Evolutionary conservation across 805 yeast species (phyloP), one percentile per base, ranked within the genome.

Genomic region (Wickerhamomyces queroliae): DNA sequence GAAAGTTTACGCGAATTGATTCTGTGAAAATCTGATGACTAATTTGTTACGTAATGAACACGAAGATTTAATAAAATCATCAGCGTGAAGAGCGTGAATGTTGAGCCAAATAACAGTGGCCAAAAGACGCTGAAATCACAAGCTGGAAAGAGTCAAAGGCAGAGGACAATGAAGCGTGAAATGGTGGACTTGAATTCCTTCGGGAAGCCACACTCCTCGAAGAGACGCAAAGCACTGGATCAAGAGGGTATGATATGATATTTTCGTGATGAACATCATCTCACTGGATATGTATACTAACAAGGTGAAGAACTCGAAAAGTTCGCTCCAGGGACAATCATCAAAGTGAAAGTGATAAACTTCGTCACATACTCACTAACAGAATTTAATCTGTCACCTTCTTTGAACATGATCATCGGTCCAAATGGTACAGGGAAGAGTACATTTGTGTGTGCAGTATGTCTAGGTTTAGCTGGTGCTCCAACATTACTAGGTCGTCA

Each of bases 401-500:
- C 81, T 2, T 68, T 93, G 55, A 93, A 93, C 56, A 78, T 93
- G 81, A 84, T 93, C 42, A 83, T 93, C 38, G 99, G 97, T 0
- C 97, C 97, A 11, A 93, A 93, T 58, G 99, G 99, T 26, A 77
- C 95, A 0, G 99, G 99, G 7, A 93, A 93, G 54, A 81, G 93
- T 28, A 88, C 98, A 0, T 76, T 93, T 52, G 90, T 93, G 4
- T 86, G 96, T 44, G 98, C 96, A 0, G 76, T 91, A 1, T 91
- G 95, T 55, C 67, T 93, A 25, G 95, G 96, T 0, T 63, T 93
- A 15, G 91, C 83, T 2, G 98, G 97, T 1, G 78, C 74, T 52
- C 72, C 85, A 18, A 85, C 76, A 29, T 64, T 78, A 32, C 73
- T 90, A 42, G 95, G 93, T 4, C 84, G 74, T 66, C 83, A 67